Percentiles rank a stretch among this genome's conserved stretches.
Conservation (phyloP, 345 rosid species). For the Eucalyptus urophylla region DNA sequence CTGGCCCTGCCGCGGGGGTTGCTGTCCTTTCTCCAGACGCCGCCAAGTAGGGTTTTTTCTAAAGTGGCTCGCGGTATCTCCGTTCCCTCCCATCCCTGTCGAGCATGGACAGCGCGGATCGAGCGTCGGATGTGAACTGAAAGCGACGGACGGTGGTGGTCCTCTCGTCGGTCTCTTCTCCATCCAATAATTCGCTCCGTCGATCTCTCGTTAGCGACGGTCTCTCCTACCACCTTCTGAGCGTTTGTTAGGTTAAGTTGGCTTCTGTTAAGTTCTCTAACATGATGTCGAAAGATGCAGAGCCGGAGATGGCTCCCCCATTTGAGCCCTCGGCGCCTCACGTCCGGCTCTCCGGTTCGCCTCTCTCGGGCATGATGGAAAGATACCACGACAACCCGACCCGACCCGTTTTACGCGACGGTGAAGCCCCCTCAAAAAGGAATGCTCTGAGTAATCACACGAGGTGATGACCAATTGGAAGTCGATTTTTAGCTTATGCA, state of each 20-base stretch:
- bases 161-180: neutral
- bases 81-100: neutral
- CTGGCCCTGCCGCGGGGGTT: neutral
- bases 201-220: neutral
- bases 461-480: neutral
- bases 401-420: accelerated
- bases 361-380: neutral
- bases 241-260: neutral
- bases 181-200: neutral
- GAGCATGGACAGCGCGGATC: neutral
- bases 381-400: neutral
- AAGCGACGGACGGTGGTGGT: neutral
- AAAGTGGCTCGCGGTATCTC: neutral
- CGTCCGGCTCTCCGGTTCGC: neutral
- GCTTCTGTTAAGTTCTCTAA: neutral
- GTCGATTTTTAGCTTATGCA: neutral
- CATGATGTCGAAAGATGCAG: neutral
- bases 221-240: neutral
- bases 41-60: neutral
- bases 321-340: neutral
- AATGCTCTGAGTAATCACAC: neutral
- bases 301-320: neutral
- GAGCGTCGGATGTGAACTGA: neutral
- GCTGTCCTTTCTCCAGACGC: neutral
- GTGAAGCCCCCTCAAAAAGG: neutral